A percentile compares a stretch with the other conserved stretches of the same genome.
Conservation (phyloP, 257 asterid genomes). For the Solanum rostratum region DNA sequence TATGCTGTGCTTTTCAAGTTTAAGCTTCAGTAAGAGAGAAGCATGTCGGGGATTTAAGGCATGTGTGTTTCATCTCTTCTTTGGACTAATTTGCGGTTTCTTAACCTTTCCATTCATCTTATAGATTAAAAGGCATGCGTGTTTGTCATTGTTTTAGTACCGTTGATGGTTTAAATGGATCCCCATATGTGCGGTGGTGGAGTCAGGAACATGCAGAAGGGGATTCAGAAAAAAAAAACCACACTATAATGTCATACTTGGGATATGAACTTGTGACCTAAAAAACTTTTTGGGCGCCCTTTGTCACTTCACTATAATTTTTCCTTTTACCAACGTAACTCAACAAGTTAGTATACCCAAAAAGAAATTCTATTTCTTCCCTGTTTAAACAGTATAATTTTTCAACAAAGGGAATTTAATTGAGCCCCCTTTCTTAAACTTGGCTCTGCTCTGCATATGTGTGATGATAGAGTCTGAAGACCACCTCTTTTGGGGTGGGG, state of each 20-base stretch:
- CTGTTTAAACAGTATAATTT: neutral
- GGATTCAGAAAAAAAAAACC: neutral
- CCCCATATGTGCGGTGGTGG: neutral
- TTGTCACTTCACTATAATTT: neutral
- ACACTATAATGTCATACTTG: neutral
- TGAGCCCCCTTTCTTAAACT: neutral
- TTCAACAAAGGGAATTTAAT: neutral
- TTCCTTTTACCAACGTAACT: neutral
- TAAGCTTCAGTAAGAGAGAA: neutral
- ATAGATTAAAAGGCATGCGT: neutral
- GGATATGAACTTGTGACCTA: neutral
- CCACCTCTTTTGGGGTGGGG: neutral
- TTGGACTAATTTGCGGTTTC: neutral
- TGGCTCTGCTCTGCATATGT: neutral
- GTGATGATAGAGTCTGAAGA: neutral
- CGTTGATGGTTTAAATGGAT: neutral
- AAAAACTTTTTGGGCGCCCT: neutral
- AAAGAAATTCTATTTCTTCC: neutral
- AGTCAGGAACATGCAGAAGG: neutral
- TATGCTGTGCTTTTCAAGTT: neutral
- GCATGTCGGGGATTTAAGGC: neutral
- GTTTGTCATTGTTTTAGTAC: neutral
- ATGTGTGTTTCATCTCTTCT: neutral
- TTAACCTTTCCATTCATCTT: neutral
- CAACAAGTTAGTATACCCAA: neutral